Evolutionary conservation across 2,329 filamentous ascomycete species (phyloP), one percentile per base, ranked within the genome.

Genomic region (Chaetomiaceae sp.): DNA sequence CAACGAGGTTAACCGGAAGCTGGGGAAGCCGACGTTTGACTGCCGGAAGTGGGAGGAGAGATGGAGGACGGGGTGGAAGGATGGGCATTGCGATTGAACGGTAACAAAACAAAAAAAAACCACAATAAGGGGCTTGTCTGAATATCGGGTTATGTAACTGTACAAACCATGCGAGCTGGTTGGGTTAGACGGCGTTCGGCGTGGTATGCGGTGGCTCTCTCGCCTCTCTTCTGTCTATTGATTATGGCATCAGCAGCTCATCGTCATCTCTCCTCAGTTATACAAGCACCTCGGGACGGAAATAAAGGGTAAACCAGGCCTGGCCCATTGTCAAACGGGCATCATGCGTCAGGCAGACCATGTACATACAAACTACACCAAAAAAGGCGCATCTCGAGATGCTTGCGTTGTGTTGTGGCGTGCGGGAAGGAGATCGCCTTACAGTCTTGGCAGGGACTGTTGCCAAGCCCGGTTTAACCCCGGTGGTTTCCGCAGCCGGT

Each of bases 1-100:
- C 69, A 95, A 95, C 70, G 87, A 88, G 25, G 89, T 95, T 41
- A 95, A 95, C 69, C 76, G 77, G 55, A 97, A 96, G 75, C 70
- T 99, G 62, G 94, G 94, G 45, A 99, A 99, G 79, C 78, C 81
- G 55, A 79, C 80, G 62, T 99, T 99, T 72, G 90, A 99, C 76
- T 99, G 94, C 73, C 76, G 75, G 51, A 81, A 77, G 64, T 97
- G 94, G 92, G 85, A 96, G 69, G 89, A 97, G 77, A 81, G 94
- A 68, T 99, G 94, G 94, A 79, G 87, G 72, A 94, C 87, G 1
- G 94, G 94, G 0, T 96, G 88, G 86, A 82, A 81, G 67, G 85
- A 85, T 64, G 82, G 82, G 27, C 75, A 79, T 2, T 85, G 82
- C 62, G 81, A 82, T 58, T 83, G 27, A 58, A 20, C 13, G 41